phyloP scores from a whole-genome alignment of 2,329 filamentous ascomycete genomes.

The Camptophora hylomeconis region DNA sequence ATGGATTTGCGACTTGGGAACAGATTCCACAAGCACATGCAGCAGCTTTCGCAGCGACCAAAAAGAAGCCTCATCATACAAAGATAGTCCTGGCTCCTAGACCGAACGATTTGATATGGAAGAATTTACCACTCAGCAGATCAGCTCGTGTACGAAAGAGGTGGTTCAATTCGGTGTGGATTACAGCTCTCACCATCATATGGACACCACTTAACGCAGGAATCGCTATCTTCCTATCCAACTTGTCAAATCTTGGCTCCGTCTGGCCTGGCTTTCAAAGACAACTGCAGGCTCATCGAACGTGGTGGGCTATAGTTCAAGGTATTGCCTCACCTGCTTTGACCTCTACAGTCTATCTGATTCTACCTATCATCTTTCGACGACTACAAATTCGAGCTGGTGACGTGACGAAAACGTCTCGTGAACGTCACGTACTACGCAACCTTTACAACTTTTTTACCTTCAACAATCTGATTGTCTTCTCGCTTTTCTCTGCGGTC shows the following conservation, averaged over 20 bases:
- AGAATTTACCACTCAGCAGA: conserved; percentile 67
- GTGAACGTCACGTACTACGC: conserved; percentile 78
- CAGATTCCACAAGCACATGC: conserved; percentile 77
- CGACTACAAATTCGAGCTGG: conserved; percentile 71
- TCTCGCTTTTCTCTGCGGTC: conserved; percentile 76
- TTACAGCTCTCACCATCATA: conserved; percentile 62
- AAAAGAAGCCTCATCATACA: conserved; percentile 67
- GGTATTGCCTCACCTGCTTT: conserved; percentile 82
- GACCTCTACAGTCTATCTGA: conserved; percentile 74
- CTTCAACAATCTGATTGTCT: conserved; percentile 91
- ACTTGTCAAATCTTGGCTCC: conserved; percentile 63
- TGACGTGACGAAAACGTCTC: conserved; percentile 80
- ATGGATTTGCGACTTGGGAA: conserved; percentile 89
- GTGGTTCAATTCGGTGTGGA: conserved; percentile 74
- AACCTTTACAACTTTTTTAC: conserved; percentile 94
- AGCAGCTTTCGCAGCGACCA: conserved; percentile 69
- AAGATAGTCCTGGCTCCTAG: conserved; percentile 67
- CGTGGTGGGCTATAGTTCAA: conserved; percentile 75
- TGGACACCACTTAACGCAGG: conserved; percentile 90
- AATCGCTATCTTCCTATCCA: conserved; percentile 86
- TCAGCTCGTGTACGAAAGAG: conserved; percentile 57
- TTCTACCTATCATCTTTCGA: conserved; percentile 83
- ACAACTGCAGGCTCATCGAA: conserved; percentile 49
- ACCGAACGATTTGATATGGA: conserved; percentile 91
- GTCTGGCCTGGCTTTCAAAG: conserved; percentile 66